These are phyloP conservation scores for Metschnikowia lachancei DNA, from an alignment of 805 yeast species.

Conservation along the genomic window DNA sequence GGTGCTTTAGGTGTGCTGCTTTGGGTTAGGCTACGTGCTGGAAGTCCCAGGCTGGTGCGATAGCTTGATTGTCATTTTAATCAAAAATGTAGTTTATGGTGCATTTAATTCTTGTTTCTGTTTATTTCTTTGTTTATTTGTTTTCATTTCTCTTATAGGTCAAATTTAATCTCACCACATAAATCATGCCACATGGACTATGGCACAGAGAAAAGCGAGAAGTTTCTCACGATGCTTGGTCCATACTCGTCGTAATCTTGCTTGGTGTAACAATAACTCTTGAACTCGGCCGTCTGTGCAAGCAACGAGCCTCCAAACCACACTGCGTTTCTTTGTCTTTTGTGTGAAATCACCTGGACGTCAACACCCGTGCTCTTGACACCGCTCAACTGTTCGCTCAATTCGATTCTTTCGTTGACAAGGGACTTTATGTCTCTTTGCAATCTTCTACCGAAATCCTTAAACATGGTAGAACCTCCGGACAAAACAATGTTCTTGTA, in stretches of 20 bases:
- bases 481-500: conserved; percentile 93
- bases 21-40: too few species aligned
- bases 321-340: conserved; percentile 96
- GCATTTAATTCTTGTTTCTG: neutral
- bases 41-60: neutral
- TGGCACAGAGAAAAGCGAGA: conserved; percentile 90
- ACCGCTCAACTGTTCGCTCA: conserved; percentile 73
- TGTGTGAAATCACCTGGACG: conserved; percentile 94
- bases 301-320: conserved; percentile 98
- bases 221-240: conserved; percentile 95
- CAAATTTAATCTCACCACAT: too few species aligned
- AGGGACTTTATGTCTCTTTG: conserved; percentile 89
- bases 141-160: neutral
- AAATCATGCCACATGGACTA: conserved; percentile 28
- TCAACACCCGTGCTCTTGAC: conserved; percentile 89
- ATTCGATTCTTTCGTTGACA: conserved; percentile 84
- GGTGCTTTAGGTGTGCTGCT: too few species aligned
- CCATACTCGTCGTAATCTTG: conserved; percentile 97
- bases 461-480: conserved; percentile 99
- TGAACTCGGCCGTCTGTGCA: conserved; percentile 96
- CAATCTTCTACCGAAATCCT: conserved; percentile 94
- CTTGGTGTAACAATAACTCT: conserved; percentile 94
- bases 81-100: neutral
- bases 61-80: too few species aligned
- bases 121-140: neutral